These are phyloP conservation scores for Hibiscus tridactylites DNA, from an alignment of 345 rosid genomes.

Conservation along the genomic window DNA sequence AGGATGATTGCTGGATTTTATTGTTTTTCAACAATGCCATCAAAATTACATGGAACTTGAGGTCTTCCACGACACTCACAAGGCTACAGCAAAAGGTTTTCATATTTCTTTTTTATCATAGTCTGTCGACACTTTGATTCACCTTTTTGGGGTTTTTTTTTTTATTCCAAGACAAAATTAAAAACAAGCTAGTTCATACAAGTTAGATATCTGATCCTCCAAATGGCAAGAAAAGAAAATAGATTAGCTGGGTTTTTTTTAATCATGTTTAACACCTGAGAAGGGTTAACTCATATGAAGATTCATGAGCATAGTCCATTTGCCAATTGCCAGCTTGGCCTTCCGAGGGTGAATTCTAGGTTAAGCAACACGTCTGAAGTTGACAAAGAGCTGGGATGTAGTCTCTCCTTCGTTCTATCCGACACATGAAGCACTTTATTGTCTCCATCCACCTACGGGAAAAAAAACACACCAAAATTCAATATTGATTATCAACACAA, in stretches of 20 bases:
- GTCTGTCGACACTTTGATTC: not conserved
- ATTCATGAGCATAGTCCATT: constrained; percentile 35
- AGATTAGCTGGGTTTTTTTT: not conserved
- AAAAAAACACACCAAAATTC: not conserved
- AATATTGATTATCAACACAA: not conserved
- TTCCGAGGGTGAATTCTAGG: constrained; percentile 86
- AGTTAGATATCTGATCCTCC: not conserved
- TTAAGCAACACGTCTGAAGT: constrained; percentile 41
- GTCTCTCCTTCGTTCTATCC: constrained; percentile 19
- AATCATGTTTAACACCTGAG: constrained; percentile 44
- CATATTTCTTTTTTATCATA: not conserved
- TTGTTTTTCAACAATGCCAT: not conserved
- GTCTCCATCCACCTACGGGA: constrained; percentile 23
- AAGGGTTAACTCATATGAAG: constrained; percentile 54
- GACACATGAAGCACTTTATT: constrained; percentile 22
- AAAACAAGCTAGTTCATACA: not conserved
- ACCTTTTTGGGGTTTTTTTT: not conserved
- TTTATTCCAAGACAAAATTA: not conserved
- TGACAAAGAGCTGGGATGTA: constrained; percentile 34
- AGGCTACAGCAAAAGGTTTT: not conserved
- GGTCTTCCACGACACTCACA: not conserved
- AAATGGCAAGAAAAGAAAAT: not conserved
- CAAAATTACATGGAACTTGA: not conserved
- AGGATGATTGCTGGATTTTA: constrained; percentile 1
- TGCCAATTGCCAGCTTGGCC: constrained; percentile 65